These are phyloP conservation scores for Tremella fuciformis DNA, from an alignment of 768 basidiomycete species.

Conservation along the genomic window DNA sequence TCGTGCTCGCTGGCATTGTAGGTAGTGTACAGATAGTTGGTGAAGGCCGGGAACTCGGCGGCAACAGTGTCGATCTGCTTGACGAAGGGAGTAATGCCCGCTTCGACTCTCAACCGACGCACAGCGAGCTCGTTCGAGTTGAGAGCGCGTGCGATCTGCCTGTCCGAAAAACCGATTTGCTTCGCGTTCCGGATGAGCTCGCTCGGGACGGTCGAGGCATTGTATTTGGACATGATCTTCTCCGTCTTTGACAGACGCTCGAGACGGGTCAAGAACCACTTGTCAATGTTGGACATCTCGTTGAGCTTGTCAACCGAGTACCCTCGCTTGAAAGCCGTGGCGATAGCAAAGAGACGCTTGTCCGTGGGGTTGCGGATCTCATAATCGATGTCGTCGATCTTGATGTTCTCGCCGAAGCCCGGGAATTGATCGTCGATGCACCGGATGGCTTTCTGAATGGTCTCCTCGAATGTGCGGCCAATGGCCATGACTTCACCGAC, in stretches of 20 bases:
- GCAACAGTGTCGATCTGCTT: conserved; percentile 99
- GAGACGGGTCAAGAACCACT: conserved; percentile 93
- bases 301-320: conserved; percentile 94
- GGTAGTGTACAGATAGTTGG: conserved; percentile 97
- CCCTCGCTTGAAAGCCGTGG: conserved; percentile 85
- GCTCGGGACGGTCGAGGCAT: conserved; percentile 63
- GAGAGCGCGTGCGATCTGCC: conserved; percentile 76
- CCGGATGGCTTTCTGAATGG: conserved; percentile 94
- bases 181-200: conserved; percentile 75
- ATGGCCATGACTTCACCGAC: conserved; percentile 99
- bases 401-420: conserved; percentile 72
- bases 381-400: conserved; percentile 84
- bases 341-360: conserved; percentile 94
- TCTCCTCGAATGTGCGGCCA: conserved; percentile 96
- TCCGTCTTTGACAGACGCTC: conserved; percentile 81
- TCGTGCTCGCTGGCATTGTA: conserved; percentile 97
- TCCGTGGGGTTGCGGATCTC: conserved; percentile 93
- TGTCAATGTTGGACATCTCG: conserved; percentile 97
- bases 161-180: conserved; percentile 93
- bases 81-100: conserved; percentile 78
- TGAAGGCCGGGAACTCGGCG: conserved; percentile 96
- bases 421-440: conserved; percentile 92
- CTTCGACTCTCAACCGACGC: conserved; percentile 81
- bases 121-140: conserved; percentile 91
- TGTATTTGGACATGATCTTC: conserved; percentile 62